phyloP scores from a whole-genome alignment of 768 basidiomycete genomes.

The Lentinula sp. region DNA sequence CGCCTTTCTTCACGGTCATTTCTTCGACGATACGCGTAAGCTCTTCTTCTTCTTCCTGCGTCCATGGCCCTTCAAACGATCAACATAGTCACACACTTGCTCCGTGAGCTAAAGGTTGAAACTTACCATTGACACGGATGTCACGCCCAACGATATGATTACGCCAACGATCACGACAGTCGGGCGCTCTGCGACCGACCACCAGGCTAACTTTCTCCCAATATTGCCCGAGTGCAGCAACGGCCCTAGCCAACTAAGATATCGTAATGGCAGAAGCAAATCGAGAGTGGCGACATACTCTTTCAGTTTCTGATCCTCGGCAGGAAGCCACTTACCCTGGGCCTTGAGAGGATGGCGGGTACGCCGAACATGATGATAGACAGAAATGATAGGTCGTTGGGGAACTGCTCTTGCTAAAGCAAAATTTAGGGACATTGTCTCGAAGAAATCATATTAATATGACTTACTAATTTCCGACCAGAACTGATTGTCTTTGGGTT shows the following conservation, averaged over 20 bases:
- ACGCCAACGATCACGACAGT: slow-evolving; percentile 82
- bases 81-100: background rate
- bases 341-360: slow-evolving; percentile 61
- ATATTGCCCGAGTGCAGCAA: slow-evolving; percentile 61
- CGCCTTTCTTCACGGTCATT: slow-evolving; percentile 69
- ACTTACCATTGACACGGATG: slow-evolving; percentile 50
- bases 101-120: background rate
- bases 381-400: slow-evolving; percentile 73
- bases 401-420: slow-evolving; percentile 60
- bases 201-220: slow-evolving; percentile 73
- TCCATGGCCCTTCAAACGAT: slow-evolving; percentile 51
- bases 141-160: slow-evolving; percentile 74
- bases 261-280: background rate
- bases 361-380: slow-evolving; percentile 78
- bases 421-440: slow-evolving; percentile 4
- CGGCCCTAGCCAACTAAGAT: slow-evolving; percentile 44
- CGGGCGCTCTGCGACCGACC: slow-evolving; percentile 71
- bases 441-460: background rate
- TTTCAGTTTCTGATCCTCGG: slow-evolving; percentile 60
- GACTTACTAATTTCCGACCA: slow-evolving; percentile 76
- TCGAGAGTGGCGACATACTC: slow-evolving; percentile 36
- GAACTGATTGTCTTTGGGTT: slow-evolving; percentile 57
- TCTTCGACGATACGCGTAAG: slow-evolving; percentile 70
- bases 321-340: slow-evolving; percentile 63
- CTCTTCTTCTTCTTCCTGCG: slow-evolving; percentile 72